Conservation (phyloP, 768 basidiomycete genomes). For the Kwoniella shandongensis region DNA sequence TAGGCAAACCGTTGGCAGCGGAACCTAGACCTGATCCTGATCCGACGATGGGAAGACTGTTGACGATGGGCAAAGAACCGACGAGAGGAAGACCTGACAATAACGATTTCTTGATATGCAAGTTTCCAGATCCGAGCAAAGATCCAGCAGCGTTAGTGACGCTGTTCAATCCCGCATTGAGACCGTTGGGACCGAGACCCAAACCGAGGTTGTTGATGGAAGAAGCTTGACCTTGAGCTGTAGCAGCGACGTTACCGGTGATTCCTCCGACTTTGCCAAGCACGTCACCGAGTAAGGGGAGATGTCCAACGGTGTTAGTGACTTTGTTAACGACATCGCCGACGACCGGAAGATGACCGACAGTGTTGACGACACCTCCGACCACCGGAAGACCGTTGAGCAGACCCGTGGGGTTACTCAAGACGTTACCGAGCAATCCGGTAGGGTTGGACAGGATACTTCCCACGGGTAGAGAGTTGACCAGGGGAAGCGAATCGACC, state of each 20-base stretch:
- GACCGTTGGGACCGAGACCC: conserved; percentile 8
- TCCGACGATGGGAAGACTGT: conserved; percentile 5
- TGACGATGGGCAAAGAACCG: conserved; percentile 4
- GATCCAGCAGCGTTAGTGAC: conserved; percentile 16
- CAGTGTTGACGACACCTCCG: conserved; percentile 11
- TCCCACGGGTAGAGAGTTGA: conserved; percentile 11
- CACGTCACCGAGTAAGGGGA: conserved; percentile 11
- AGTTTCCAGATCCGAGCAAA: conserved; percentile 9
- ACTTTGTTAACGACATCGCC: conserved; percentile 12
- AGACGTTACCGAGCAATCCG: conserved; percentile 5
- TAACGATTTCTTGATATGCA: conserved; percentile 3
- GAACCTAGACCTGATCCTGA: not conserved
- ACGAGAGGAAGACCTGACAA: conserved; percentile 1
- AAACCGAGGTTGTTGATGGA: conserved; percentile 8
- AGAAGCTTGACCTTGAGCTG: conserved; percentile 6
- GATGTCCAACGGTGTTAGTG: conserved; percentile 2
- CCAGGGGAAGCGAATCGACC: conserved; percentile 13
- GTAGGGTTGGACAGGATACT: conserved; percentile 17
- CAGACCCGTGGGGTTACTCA: conserved; percentile 10
- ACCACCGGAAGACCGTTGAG: conserved; percentile 12
- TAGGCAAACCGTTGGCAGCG: conserved; percentile 7
- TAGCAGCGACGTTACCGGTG: conserved; percentile 1
- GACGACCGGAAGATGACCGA: conserved; percentile 11
- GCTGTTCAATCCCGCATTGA: conserved; percentile 10
- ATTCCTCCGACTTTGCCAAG: conserved; percentile 2